These are phyloP conservation scores for Orbilia ellipsospora DNA, from an alignment of 2,329 filamentous ascomycete species.

Conservation along the genomic window DNA sequence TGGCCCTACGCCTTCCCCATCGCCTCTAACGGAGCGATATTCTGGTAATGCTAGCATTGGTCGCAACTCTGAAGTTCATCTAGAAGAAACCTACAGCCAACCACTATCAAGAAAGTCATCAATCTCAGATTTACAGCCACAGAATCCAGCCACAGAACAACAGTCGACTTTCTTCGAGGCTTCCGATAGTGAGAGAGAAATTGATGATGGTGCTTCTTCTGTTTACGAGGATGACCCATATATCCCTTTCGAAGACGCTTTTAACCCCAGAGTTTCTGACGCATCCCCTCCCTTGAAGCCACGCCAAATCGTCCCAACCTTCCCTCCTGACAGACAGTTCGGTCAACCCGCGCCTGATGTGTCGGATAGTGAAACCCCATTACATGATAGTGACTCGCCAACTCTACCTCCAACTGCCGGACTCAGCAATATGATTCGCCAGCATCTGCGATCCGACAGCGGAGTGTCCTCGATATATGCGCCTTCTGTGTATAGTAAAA, in stretches of 20 bases:
- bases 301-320: slow-evolving; percentile 26
- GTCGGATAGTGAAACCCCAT: slow-evolving; percentile 12
- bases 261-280: neutral
- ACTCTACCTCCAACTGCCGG: slow-evolving; percentile 78
- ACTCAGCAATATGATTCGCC: slow-evolving; percentile 82
- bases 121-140: slow-evolving; percentile 10
- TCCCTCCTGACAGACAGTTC: slow-evolving; percentile 25
- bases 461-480: slow-evolving; percentile 82
- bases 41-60: slow-evolving; percentile 13
- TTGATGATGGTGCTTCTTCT: slow-evolving; percentile 51
- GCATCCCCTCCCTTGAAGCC: slow-evolving; percentile 15
- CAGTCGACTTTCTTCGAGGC: slow-evolving; percentile 50
- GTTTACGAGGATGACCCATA: slow-evolving; percentile 52
- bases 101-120: slow-evolving; percentile 27
- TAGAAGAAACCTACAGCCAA: slow-evolving; percentile 9
- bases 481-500: slow-evolving; percentile 60
- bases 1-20: slow-evolving; percentile 42
- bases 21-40: slow-evolving; percentile 43
- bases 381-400: slow-evolving; percentile 73
- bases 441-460: slow-evolving; percentile 85
- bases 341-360: neutral
- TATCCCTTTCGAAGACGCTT: slow-evolving; percentile 35
- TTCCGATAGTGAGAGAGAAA: slow-evolving; percentile 45
- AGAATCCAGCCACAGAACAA: slow-evolving; percentile 6
- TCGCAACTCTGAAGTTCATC: slow-evolving; percentile 20